Evolutionary conservation across 306 rosid species (phyloP), one percentile per base, ranked within the genome.

Genomic region (Sesbania bispinosa): DNA sequence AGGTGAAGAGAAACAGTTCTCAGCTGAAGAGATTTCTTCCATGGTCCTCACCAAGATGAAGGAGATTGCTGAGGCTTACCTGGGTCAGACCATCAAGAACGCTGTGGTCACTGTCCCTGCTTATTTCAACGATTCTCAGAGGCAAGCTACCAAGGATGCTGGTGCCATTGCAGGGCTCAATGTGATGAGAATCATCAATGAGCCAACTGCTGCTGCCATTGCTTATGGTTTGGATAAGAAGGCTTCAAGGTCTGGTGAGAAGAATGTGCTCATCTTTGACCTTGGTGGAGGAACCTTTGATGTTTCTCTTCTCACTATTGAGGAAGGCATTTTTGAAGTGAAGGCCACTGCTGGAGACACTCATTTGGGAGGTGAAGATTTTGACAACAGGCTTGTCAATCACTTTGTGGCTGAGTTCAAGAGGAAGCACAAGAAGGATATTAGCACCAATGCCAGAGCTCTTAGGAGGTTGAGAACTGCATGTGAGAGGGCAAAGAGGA

Each of bases 161-260:
- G 87, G 84, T 0, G 74, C 77, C n/a, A 83, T 83, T 38, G 11
- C 87, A 0, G 87, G 87, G 18, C 82, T 83, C 11, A 83, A 83
- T 10, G 84, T 83, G 3, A 6, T 79, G 87, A 52, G 87, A 33
- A 83, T 83, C 41, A 83, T 83, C 73, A 83, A 83, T 18, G 87
- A 83, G 43, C 87, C 87, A 0, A 83, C 87, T 5, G 87, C 87
- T 11, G 87, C 87, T 4, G 87, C 87, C 0, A 83, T 83, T 59
- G 87, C 87, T 8, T 83, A 83, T 18, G 87, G 87, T 0, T 68
- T 83, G 41, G 87, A 83, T 82, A 83, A 83, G 67, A 83, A 83
- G 74, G 77, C 67, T 7, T 76, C 87, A 0, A 29, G 62, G 9
- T 6, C 75, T 15, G 82, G 82, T 0, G 87, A 83, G 42, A 41